phyloP scores from a whole-genome alignment of 257 asterid genomes.

The Parsonsia alboflavescens region DNA sequence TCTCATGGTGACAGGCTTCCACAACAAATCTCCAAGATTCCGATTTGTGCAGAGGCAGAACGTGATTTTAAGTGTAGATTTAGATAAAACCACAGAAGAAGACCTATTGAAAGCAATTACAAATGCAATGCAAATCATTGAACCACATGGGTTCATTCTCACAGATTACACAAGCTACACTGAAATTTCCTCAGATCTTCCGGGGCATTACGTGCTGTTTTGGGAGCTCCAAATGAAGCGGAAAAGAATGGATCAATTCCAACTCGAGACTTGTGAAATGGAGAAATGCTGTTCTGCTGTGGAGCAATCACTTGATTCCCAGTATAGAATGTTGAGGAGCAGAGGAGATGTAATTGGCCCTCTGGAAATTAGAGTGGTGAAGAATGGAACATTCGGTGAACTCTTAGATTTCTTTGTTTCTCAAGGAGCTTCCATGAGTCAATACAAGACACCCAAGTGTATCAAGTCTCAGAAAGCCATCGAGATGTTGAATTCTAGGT shows the following conservation, averaged over 20 bases:
- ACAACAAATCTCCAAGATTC: background rate
- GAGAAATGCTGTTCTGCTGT: background rate
- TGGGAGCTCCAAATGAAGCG: slow-evolving; percentile 10
- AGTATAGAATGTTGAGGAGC: background rate
- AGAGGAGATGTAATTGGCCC: background rate
- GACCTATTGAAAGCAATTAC: background rate
- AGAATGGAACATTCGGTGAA: background rate
- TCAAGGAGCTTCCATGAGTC: background rate
- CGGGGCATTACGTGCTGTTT: background rate
- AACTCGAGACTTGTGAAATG: background rate
- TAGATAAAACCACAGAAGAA: background rate
- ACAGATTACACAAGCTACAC: background rate
- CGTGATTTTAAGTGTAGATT: background rate
- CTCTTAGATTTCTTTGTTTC: slow-evolving; percentile 6
- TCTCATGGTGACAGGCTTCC: background rate
- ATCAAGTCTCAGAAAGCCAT: background rate
- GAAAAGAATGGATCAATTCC: too few relatives aligned
- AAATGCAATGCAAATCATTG: background rate
- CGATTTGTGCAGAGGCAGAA: background rate
- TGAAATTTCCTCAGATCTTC: background rate
- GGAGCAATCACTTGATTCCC: background rate
- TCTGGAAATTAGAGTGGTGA: slow-evolving; percentile 15
- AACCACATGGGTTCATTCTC: background rate
- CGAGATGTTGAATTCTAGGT: background rate
- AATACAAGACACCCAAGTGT: slow-evolving; percentile 5